Evolutionary conservation across 2,329 filamentous ascomycete genomes (phyloP).

Genomic region (Trichoderma simmonsii): DNA sequence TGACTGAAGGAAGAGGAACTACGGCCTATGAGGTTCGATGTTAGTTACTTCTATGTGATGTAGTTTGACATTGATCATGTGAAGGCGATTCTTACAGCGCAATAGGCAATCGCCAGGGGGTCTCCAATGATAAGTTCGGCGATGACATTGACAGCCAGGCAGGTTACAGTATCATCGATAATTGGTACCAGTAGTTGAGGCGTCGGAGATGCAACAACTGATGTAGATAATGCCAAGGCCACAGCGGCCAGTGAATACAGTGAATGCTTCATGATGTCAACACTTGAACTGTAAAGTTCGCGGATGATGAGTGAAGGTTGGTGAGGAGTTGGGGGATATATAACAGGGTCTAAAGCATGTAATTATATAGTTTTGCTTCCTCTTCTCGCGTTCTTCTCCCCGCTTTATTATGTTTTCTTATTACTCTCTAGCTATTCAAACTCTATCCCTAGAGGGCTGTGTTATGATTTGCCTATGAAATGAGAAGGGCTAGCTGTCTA

Average conservation of each 20-base stretch:
- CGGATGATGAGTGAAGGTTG: no score
- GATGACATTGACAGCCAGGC: background rate
- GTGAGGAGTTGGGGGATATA: background rate
- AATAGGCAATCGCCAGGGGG: background rate
- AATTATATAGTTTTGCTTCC: background rate
- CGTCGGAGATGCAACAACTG: background rate
- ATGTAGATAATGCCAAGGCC: background rate
- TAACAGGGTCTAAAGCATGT: background rate
- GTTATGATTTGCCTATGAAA: background rate
- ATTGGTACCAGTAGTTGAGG: background rate
- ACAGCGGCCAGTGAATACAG: background rate
- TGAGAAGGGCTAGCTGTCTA: background rate
- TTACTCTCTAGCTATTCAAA: background rate
- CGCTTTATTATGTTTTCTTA: background rate
- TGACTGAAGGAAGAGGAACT: background rate
- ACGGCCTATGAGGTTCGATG: background rate
- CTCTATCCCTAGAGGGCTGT: background rate
- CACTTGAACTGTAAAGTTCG: background rate
- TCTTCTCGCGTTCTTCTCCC: background rate
- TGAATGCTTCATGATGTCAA: background rate
- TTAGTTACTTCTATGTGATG: background rate
- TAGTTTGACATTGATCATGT: background rate
- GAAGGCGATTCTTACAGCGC: background rate
- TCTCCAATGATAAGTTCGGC: background rate
- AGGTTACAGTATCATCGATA: background rate